Base-by-base conservation (phyloP, 306 rosid genomes). In the Boehmeria nivea region DNA sequence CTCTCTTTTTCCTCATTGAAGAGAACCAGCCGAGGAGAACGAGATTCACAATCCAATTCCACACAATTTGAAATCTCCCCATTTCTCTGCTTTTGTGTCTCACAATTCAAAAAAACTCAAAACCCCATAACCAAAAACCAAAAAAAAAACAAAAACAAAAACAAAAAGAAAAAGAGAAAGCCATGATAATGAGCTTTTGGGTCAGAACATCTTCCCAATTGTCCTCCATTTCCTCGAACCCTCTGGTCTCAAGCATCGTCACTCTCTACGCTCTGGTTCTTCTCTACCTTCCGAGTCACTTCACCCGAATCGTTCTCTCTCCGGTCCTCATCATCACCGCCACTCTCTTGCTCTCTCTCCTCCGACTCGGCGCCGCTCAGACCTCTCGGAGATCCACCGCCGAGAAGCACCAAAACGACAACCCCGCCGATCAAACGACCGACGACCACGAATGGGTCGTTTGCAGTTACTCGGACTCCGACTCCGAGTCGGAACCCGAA, bases 341-440 rank as follows among this genome's bases (percentile, higher is more conserved):
- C 10, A 1, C 63, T 60, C 68, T 90, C 40, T 54, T 90, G 3
- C 38, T 84, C 59, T 0, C 68, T 19, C 65, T 90, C 12, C 89
- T 90, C n/a, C 83, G 87, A 13, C 81, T 87, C 3, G 94, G 91
- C 18, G 86, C 91, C 27, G 47, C 48, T 67, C 98, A 84, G 70
- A 4, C 38, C 7, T 11, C 5, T 5, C 5, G 11, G 11, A 12
- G 45, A 40, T n/a, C 16, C 4, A 10, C 4, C 45, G 12, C 15
- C 1, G 10, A n/a, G 16, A 11, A 1, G 17, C n/a, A 18, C 54
- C 37, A 31, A 10, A 44, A 24, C 51, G 44, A 22, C 64, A 61
- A 50, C 42, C 17, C 12, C 13, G 1, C 42, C 33, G 81, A 65
- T 51, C 28, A 51, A 6, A 36, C 34, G 34, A 22, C 43, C 4